Evolutionary conservation across 139 green algal genomes (phyloP).

Genomic region (Chlorella sp.): DNA sequence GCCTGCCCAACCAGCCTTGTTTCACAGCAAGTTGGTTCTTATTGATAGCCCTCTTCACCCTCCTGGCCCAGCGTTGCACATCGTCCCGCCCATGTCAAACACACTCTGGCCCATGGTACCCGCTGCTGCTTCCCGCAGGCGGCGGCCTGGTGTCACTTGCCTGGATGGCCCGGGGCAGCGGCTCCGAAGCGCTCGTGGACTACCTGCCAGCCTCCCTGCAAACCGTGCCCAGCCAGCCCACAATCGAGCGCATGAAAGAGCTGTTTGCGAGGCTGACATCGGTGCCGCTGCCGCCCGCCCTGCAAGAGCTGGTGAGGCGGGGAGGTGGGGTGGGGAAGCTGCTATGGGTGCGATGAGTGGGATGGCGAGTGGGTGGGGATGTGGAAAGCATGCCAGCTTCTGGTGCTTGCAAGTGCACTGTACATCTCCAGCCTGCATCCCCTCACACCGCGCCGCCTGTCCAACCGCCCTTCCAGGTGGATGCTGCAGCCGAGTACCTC

Average conservation of each 20-base stretch:
- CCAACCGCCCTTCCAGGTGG: not conserved
- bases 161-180: constrained; percentile 32
- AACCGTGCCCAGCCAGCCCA: not conserved
- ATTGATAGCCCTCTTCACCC: too few species aligned
- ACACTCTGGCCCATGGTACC: not conserved
- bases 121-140: not conserved
- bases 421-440: too few species aligned
- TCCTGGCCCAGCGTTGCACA: not conserved
- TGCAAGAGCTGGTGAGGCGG: not conserved
- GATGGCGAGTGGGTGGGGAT: too few species aligned
- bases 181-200: not conserved
- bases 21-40: too few species aligned
- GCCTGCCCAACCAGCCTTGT: not conserved
- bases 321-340: too few species aligned
- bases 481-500: not conserved
- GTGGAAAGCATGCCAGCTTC: too few species aligned
- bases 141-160: constrained; percentile 26
- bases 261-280: not conserved
- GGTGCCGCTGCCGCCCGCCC: constrained; percentile 13
- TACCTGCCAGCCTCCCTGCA: constrained; percentile 14
- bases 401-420: too few species aligned
- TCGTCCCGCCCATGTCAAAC: not conserved
- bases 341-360: too few species aligned
- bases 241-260: not conserved
- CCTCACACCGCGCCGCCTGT: too few species aligned